Base-by-base conservation (phyloP, 768 basidiomycete species). In the Boletus patriciae region DNA sequence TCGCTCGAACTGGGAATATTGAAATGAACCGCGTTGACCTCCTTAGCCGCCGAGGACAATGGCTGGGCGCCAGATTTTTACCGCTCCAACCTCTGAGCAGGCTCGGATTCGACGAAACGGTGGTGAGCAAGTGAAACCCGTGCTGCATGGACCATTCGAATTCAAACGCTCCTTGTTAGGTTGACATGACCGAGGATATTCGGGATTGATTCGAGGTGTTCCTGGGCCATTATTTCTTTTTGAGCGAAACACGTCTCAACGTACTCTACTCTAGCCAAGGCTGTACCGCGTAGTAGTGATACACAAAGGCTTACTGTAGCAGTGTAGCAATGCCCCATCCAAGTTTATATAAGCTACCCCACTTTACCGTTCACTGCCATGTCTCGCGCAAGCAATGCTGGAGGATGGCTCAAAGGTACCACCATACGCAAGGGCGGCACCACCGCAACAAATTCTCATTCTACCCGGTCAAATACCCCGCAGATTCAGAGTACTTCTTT, bases 401-500 rank as follows among this genome's bases (percentile, higher is more conserved):
- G 66, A 15, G 70, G 72, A 34, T 90, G 87, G 87, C 77, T 92
- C 37, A 84, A 83, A 54, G 90, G 90, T 3, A 90, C 87, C 49
- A 88, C 86, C 6, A 77, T 92, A 27, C 83, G 87, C 59, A 92
- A 88, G 70, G 82, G 83, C 6, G 83, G 79, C 13, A 67, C 73
- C 6, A 54, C 77, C 23, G 66, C 79, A 15, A 77, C 78, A 18
- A 78, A 70, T 34, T 37, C 65, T 23, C 69, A 76, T 21, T 70
- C 77, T 38, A 79, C 87, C 4, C 84, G 88, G 18, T 83, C 84
- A 6, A 82, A 77, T 12, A 89, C 88, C 0, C 87, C 84, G 3
- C 81, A 85, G 61, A 76, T 88, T 7, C 86, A 87, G 66, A 85
- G 83, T 60, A 88, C 90, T 1, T 88, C 90, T 2, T 74, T 81